Conservation (phyloP, 257 asterid species). For the Prunella vulgaris region DNA sequence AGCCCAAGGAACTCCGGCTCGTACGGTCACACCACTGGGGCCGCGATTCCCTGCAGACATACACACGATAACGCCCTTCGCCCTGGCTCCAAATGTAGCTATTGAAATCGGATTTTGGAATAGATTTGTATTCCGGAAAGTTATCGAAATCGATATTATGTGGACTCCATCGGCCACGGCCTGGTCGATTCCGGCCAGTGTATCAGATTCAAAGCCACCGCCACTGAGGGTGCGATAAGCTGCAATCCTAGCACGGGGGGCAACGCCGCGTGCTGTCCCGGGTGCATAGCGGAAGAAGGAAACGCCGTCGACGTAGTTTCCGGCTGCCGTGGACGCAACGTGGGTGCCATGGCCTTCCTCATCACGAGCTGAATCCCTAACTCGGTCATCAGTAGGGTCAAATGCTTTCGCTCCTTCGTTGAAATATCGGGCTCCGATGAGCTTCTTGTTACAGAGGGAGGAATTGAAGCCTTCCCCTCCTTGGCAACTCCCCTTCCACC, state of each 20-base stretch:
- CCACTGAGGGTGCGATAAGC: background rate
- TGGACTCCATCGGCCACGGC: conserved; percentile 40
- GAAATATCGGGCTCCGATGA: conserved; percentile 34
- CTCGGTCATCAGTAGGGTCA: background rate
- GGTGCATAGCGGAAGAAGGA: conserved; percentile 26
- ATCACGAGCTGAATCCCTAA: conserved; percentile 24
- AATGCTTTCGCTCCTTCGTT: conserved; percentile 20
- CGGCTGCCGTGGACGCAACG: conserved; percentile 22
- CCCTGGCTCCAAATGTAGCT: conserved; percentile 36
- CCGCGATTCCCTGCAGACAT: conserved; percentile 34
- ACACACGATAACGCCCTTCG: conserved; percentile 28
- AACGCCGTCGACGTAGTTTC: conserved; percentile 18
- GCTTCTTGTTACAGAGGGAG: conserved; percentile 34
- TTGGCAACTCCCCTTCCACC: conserved; percentile 36
- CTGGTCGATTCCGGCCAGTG: conserved; percentile 32
- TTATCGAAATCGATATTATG: conserved; percentile 19
- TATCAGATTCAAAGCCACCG: conserved; percentile 4
- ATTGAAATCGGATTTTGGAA: conserved; percentile 18
- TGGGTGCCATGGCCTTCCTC: conserved; percentile 17
- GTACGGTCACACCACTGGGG: background rate
- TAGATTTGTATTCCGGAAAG: background rate
- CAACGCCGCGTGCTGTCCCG: conserved; percentile 26
- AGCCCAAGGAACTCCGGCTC: conserved; percentile 30
- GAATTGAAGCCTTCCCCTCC: conserved; percentile 29
- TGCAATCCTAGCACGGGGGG: conserved; percentile 18